Evolutionary conservation across 345 rosid genomes (phyloP).

Genomic region (Melastoma malabathricum): DNA sequence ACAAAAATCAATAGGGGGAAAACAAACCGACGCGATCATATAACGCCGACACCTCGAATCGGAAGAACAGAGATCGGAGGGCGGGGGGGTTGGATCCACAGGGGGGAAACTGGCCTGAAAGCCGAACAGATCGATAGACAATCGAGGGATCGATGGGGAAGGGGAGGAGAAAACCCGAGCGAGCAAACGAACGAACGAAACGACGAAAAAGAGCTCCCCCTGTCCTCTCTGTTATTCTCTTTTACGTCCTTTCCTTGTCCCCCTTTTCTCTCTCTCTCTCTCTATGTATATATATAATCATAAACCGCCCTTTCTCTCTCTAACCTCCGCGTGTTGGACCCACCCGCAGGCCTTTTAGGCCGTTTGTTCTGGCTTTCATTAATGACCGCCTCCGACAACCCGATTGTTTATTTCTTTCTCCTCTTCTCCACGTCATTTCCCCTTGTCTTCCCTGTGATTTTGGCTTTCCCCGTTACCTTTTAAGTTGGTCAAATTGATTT

Average conservation of each 20-base stretch:
- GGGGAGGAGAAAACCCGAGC: no score
- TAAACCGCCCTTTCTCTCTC: neutral
- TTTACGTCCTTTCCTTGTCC: neutral
- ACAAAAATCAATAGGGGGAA: neutral
- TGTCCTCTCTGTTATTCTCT: no score
- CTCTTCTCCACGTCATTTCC: neutral
- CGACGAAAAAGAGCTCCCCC: neutral
- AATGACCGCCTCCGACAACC: no score
- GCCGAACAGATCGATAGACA: neutral
- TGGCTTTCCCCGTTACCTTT: no score
- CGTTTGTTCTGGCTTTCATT: no score
- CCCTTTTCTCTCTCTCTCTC: slow-evolving; percentile 1
- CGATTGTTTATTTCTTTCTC: neutral
- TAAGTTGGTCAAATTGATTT: no score
- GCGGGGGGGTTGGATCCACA: no score
- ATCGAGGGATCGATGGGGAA: no score
- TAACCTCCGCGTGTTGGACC: no score
- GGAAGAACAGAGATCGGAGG: neutral
- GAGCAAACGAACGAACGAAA: neutral
- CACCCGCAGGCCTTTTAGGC: no score
- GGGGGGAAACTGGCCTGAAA: slow-evolving; percentile 1
- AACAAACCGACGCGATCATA: neutral
- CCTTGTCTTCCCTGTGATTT: no score
- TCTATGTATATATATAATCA: neutral
- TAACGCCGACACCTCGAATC: neutral